phyloP scores from a whole-genome alignment of 352 stramenopile species.

The Globisporangium barbulae region DNA sequence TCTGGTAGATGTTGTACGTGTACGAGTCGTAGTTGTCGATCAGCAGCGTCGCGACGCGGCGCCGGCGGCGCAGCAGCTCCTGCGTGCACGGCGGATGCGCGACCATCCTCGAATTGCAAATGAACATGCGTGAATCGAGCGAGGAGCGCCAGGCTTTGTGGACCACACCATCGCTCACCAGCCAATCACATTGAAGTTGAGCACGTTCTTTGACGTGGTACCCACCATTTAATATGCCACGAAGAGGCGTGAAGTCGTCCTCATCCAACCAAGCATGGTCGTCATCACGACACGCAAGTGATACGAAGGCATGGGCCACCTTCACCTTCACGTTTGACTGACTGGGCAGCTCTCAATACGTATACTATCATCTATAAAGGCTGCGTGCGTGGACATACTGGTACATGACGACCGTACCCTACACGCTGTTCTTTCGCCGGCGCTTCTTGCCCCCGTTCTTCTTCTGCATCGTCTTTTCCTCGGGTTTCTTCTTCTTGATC shows the following conservation, averaged over 20 bases:
- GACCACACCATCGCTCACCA: not conserved
- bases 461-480: constrained; percentile 26
- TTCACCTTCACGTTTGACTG: not conserved
- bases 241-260: constrained; percentile 3
- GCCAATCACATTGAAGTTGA: not conserved
- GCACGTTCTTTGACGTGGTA: not conserved
- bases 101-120: constrained; percentile 20
- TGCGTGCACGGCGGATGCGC: constrained; percentile 16
- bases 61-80: constrained; percentile 1
- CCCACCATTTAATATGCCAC: not conserved
- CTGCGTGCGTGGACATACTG: no score
- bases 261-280: not conserved
- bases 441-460: constrained; percentile 20
- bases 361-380: constrained; percentile 1
- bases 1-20: constrained; percentile 97
- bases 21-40: constrained; percentile 99
- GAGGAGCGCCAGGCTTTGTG: not conserved
- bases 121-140: not conserved
- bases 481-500: constrained; percentile 42
- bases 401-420: not conserved
- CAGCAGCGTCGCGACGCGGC: constrained; percentile 74
- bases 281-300: not conserved
- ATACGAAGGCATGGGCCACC: not conserved
- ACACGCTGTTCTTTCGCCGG: constrained; percentile 37
- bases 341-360: not conserved